Evolutionary conservation across 768 basidiomycete species (phyloP).

Genomic region (Serendipita indica): DNA sequence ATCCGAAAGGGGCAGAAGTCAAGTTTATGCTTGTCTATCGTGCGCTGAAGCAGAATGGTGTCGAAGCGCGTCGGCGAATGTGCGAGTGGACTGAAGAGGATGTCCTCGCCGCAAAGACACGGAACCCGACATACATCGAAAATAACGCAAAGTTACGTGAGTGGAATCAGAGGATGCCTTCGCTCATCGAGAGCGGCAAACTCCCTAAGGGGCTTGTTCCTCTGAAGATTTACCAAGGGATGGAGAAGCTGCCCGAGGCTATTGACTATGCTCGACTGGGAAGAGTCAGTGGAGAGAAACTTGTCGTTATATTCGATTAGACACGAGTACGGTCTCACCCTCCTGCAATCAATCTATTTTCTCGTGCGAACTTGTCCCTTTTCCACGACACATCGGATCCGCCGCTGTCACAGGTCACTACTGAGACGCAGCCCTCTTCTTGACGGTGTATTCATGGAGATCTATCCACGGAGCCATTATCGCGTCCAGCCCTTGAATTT

Average conservation of each 20-base stretch:
- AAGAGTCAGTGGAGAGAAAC: not conserved
- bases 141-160: no score
- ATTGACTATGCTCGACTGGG: not conserved
- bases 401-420: no score
- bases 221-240: not conserved
- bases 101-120: no score
- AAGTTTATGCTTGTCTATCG: not conserved
- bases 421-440: no score
- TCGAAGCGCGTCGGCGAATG: not conserved
- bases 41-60: not conserved
- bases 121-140: constrained; percentile 8
- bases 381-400: no score
- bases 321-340: no score
- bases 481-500: no score
- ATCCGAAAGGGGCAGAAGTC: not conserved
- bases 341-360: no score
- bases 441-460: no score
- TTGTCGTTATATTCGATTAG: not conserved
- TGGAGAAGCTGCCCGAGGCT: not conserved
- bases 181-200: not conserved
- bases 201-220: not conserved
- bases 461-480: no score
- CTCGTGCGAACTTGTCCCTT: no score
- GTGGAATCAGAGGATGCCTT: no score
- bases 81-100: not conserved